Conservation (phyloP, 139 green algal genomes). For the Mesotaenium endlicherianum region DNA sequence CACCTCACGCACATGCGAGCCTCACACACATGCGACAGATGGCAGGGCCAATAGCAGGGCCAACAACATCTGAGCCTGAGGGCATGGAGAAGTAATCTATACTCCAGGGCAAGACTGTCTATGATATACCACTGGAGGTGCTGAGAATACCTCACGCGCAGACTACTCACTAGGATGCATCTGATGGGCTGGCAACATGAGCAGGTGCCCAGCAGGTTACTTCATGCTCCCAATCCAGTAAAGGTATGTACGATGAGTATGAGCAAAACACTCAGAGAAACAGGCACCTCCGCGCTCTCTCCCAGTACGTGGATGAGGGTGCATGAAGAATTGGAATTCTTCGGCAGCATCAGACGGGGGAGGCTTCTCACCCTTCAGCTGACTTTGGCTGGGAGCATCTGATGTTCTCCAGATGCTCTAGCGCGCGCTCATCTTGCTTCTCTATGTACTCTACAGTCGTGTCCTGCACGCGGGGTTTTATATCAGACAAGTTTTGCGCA, state of each 20-base stretch:
- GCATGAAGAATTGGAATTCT: background rate
- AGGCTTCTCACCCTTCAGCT: background rate
- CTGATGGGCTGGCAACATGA: too few species aligned
- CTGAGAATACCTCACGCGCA: too few species aligned
- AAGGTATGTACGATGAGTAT: background rate
- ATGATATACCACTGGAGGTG: too few species aligned
- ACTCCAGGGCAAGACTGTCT: too few species aligned
- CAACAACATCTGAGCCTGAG: background rate
- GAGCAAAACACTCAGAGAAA: background rate
- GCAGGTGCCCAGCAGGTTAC: too few species aligned
- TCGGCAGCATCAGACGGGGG: background rate
- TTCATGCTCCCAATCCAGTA: too few species aligned
- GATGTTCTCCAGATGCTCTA: conserved; percentile 8
- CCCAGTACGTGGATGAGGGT: background rate
- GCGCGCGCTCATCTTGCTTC: background rate
- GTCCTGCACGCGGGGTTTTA: background rate
- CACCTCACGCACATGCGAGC: background rate
- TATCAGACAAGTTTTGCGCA: background rate
- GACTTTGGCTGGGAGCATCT: background rate
- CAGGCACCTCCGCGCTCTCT: background rate
- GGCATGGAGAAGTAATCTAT: too few species aligned
- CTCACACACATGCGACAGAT: background rate
- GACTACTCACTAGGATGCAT: background rate
- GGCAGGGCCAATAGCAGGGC: background rate
- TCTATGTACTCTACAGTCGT: background rate